Percentiles rank a stretch among this genome's conserved stretches.
phyloP scores from a whole-genome alignment of 2,329 filamentous ascomycete genomes.

The Polychaeton citri region DNA sequence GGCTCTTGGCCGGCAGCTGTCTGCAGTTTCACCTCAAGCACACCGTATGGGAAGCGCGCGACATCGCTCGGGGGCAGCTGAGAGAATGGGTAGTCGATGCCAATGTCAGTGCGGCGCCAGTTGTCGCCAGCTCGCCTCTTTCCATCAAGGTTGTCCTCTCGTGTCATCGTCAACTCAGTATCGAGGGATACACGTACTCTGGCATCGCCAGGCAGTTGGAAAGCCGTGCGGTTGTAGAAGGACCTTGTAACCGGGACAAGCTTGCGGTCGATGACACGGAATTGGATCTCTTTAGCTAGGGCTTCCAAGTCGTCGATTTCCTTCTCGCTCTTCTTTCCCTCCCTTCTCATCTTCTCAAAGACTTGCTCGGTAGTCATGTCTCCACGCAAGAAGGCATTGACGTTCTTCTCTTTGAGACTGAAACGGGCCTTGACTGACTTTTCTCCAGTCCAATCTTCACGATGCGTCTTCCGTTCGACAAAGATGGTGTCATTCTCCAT shows the following conservation, averaged over 20 bases:
- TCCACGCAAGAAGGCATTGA: constrained; percentile 79
- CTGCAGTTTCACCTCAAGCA: constrained; percentile 94
- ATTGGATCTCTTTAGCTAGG: constrained; percentile 83
- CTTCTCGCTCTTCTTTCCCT: constrained; percentile 85
- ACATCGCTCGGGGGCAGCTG: constrained; percentile 77
- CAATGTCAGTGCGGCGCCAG: constrained; percentile 95
- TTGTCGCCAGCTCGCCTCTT: constrained; percentile 64
- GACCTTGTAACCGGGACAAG: constrained; percentile 84
- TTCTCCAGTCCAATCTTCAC: constrained; percentile 97
- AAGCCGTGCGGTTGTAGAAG: constrained; percentile 96
- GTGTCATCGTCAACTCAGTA: constrained; percentile 86
- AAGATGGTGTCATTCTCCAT: constrained; percentile 95
- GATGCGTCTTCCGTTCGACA: constrained; percentile 93
- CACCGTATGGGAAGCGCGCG: constrained; percentile 86
- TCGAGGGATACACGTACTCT: constrained; percentile 93
- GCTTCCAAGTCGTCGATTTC: constrained; percentile 86
- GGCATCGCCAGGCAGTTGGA: constrained; percentile 91
- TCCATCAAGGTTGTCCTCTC: constrained; percentile 90
- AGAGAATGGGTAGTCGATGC: constrained; percentile 86
- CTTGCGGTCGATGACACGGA: constrained; percentile 74
- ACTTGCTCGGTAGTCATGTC: constrained; percentile 72
- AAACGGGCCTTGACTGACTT: constrained; percentile 98
- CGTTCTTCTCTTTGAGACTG: constrained; percentile 88
- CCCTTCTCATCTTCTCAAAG: constrained; percentile 94
- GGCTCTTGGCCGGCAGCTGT: constrained; percentile 91